Evolutionary conservation across 2,329 filamentous ascomycete genomes (phyloP).

Genomic region (Cryphonectria parasitica): DNA sequence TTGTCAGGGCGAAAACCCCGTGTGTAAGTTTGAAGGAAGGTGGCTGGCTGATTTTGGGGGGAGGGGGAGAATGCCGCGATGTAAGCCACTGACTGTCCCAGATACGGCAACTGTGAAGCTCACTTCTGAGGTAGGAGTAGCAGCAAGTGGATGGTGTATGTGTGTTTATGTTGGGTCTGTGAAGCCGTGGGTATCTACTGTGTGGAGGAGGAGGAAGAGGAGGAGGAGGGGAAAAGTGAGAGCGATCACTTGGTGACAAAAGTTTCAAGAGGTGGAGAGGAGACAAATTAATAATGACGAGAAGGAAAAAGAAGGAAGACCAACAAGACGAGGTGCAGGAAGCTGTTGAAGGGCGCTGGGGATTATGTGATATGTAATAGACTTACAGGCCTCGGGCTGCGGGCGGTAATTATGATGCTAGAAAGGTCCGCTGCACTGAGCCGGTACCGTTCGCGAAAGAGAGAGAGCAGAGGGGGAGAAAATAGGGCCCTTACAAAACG

Average conservation of each 20-base stretch:
- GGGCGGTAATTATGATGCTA: constrained; percentile 26
- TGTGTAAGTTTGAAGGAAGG: not conserved
- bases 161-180: not conserved
- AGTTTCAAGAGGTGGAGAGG: not conserved
- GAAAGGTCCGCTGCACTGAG: constrained; percentile 18
- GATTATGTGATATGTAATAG: constrained; percentile 31
- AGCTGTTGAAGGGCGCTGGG: constrained; percentile 20
- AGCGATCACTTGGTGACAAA: not conserved
- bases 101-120: not conserved
- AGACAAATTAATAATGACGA: constrained; percentile 30
- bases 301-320: constrained; percentile 2
- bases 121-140: no score
- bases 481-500: constrained; percentile 15
- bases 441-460: constrained; percentile 25
- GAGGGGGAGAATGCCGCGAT: no score
- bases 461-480: not conserved
- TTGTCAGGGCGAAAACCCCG: not conserved
- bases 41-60: no score
- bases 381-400: constrained; percentile 14
- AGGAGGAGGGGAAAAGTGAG: not conserved
- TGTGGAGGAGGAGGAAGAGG: not conserved
- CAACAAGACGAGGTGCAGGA: constrained; percentile 5
- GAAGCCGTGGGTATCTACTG: not conserved
- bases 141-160: not conserved
- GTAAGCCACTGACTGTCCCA: not conserved